These are phyloP conservation scores for Arabis hirsuta DNA, from an alignment of 345 rosid genomes.

Conservation along the genomic window DNA sequence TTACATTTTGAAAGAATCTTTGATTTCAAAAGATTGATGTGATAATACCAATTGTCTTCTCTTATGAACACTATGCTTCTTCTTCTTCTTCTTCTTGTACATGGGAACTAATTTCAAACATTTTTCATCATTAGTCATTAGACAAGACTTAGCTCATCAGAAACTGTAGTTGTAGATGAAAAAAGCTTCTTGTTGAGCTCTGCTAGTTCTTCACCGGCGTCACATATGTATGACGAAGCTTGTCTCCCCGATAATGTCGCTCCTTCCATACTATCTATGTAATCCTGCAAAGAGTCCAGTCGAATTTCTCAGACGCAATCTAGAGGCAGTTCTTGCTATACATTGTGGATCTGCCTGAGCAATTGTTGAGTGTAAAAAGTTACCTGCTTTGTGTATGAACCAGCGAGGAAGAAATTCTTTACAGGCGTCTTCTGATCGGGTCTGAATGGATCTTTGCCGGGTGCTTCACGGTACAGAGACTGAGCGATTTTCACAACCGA, in stretches of 20 bases:
- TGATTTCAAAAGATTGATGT: conserved; percentile 13
- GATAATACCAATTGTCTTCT: conserved; percentile 6
- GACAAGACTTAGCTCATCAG: conserved; percentile 81
- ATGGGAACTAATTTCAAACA: conserved; percentile 11
- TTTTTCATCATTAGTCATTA: conserved; percentile 42
- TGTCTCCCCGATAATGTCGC: conserved; percentile 96
- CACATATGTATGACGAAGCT: conserved; percentile 83
- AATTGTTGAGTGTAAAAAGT: not conserved
- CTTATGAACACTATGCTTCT: conserved; percentile 24
- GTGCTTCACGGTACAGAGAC: conserved; percentile 93
- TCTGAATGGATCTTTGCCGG: conserved; percentile 94
- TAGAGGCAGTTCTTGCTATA: conserved; percentile 10
- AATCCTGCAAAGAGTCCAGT: too few relatives aligned
- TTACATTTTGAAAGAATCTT: conserved; percentile 7
- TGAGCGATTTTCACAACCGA: conserved; percentile 95
- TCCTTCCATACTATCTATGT: conserved; percentile 99
- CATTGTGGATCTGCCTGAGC: conserved; percentile 12
- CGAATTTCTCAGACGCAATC: not conserved
- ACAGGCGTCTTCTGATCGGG: conserved; percentile 97
- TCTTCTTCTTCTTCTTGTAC: conserved; percentile 17
- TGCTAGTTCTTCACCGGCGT: conserved; percentile 79
- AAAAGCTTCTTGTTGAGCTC: conserved; percentile 68
- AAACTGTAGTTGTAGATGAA: conserved; percentile 38
- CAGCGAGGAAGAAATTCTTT: conserved; percentile 91
- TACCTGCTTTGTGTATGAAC: conserved; percentile 98